Base-by-base conservation (phyloP, 345 rosid species). In the Moringa oleifera region DNA sequence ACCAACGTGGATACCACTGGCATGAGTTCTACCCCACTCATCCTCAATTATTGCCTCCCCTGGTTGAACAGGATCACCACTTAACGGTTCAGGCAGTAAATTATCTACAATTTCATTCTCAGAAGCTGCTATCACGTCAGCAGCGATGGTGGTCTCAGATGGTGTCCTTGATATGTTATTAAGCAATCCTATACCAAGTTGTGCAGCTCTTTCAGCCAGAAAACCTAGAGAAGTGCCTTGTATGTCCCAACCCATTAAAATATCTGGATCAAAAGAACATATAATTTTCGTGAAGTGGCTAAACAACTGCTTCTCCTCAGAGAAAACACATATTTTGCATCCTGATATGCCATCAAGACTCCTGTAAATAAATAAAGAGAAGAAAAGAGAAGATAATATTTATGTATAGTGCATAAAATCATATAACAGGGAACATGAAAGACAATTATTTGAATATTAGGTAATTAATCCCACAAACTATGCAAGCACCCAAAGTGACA, bases 1-100 rank as follows among this genome's bases (percentile, higher is more conserved):
- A 56, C 87, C 94, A 71, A 93, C 98, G 74, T 90, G 98, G 71
- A 93, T 80, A 71, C 98, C 96, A 59, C 98, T 89, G 46, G 95
- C 93, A 82, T 92, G 98, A 66, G 98, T 92, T 64, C 98, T 82
- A 23, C 98, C 98, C 98, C 96, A 89, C 69, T 92, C 98, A 66
- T 92, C 96, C 73, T 87, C 91, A 68, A 87, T 79, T 53, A 89
- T 64, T 65, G 83, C 80, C 79, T 79, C 88, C 53, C 75, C 85
- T 20, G 58, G 61, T 23, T 69, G 64, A 74, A 50, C 71, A 75
- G 80, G 70, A 59, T 73, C 89, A 51, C 70, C 67, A 67, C 61
- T 57, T 65, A 77, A 66, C 33, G 85, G 69, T 63, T 83, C 79
- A 69, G 65, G 72, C 25, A 51, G 59, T 51, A 62, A 41, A 66